Percentiles rank a stretch among this genome's conserved stretches.
Evolutionary conservation across 2,329 filamentous ascomycete species (phyloP).

Genomic region (Geosmithia putterillii): DNA sequence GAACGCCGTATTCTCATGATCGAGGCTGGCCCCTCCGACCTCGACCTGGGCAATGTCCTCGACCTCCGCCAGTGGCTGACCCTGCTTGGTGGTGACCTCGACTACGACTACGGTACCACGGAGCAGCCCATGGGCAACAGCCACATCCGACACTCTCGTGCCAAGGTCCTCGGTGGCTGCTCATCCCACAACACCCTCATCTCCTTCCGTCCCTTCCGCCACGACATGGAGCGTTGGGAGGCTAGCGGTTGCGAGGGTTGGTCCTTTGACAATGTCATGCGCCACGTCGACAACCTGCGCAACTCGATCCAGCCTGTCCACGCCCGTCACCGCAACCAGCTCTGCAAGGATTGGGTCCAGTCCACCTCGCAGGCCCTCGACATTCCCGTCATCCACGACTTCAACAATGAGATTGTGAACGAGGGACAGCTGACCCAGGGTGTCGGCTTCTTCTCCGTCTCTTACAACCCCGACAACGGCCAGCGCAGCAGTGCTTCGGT

Average conservation of each 20-base stretch:
- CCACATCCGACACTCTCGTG: constrained; percentile 80
- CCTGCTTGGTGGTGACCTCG: constrained; percentile 73
- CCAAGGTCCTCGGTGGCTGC: constrained; percentile 86
- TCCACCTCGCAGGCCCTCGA: constrained; percentile 67
- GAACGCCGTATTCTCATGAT: constrained; percentile 72
- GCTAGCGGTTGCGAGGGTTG: constrained; percentile 71
- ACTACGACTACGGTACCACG: constrained; percentile 83
- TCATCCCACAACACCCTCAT: constrained; percentile 92
- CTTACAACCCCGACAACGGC: constrained; percentile 83
- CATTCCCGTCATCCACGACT: constrained; percentile 74
- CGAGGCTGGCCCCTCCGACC: constrained; percentile 83
- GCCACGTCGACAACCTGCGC: constrained; percentile 69
- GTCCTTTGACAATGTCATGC: constrained; percentile 76
- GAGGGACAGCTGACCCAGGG: constrained; percentile 62
- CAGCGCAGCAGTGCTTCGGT: constrained; percentile 76
- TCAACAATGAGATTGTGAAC: constrained; percentile 71
- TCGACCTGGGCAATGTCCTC: constrained; percentile 75
- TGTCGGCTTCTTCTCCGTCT: constrained; percentile 82
- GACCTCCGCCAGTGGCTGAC: constrained; percentile 80
- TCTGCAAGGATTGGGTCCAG: constrained; percentile 82
- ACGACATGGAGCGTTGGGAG: constrained; percentile 79
- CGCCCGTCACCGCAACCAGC: constrained; percentile 72
- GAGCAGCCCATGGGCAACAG: constrained; percentile 90
- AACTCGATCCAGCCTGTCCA: constrained; percentile 89
- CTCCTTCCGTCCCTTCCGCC: constrained; percentile 82